A percentile compares a stretch with the other conserved stretches of the same genome.
Evolutionary conservation across 163 green algal genomes (phyloP).

Genomic region (Smithsoniella earleae): DNA sequence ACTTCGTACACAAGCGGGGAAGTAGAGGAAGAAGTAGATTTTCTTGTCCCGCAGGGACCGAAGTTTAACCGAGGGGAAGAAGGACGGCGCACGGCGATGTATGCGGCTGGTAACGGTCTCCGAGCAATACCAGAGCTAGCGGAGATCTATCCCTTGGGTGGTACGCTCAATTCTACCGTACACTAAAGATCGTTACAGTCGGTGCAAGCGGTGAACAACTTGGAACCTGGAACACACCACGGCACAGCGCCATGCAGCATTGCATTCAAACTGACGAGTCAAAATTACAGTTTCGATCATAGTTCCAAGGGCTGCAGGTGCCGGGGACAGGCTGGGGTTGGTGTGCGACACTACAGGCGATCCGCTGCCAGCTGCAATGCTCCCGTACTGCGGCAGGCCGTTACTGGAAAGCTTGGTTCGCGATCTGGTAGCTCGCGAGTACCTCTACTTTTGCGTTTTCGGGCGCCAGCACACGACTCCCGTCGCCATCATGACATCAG

Average conservation of each 20-base stretch:
- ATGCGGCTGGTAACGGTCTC: conserved; percentile 53
- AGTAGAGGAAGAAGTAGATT: conserved; percentile 38
- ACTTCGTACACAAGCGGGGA: not conserved
- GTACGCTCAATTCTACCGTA: no score
- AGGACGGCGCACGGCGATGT: conserved; percentile 32
- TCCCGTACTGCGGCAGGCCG: conserved; percentile 82
- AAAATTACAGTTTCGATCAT: no score
- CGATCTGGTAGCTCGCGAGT: conserved; percentile 88
- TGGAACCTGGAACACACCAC: no score
- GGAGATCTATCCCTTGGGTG: conserved; percentile 91
- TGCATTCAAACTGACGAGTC: no score
- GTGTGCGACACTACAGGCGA: conserved; percentile 73
- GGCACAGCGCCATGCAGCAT: no score
- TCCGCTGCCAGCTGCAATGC: conserved; percentile 79
- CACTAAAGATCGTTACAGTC: no score
- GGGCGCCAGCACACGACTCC: conserved; percentile 70
- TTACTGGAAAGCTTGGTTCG: conserved; percentile 84
- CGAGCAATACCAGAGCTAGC: conserved; percentile 69
- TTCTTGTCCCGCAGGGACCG: conserved; percentile 52
- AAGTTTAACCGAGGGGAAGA: conserved; percentile 54
- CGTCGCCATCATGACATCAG: conserved; percentile 92
- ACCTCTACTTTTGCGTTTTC: conserved; percentile 67
- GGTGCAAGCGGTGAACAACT: no score
- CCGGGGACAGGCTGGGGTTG: conserved; percentile 87
- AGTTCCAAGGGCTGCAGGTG: conserved; percentile 49